Base-by-base conservation (phyloP, 2,329 filamentous ascomycete genomes). In the Fusarium phyllophilum region DNA sequence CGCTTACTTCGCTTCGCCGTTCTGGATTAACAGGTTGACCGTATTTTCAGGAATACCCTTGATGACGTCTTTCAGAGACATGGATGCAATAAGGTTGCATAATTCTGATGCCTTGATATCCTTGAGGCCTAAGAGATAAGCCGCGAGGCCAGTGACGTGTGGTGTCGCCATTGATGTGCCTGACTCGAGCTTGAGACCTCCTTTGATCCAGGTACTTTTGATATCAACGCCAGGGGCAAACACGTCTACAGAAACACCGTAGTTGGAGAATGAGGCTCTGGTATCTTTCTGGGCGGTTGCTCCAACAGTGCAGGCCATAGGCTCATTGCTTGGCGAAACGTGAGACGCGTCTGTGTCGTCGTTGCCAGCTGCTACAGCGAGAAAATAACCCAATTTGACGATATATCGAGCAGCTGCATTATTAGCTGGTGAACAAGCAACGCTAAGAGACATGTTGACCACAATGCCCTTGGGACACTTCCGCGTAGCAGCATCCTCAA, bases 381-480 rank as follows among this genome's bases (percentile, higher is more conserved):
- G 52, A 14, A 70, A 70, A n/a, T 31, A 65, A 8, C 48, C 66
- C 3, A 24, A 45, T 1, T 56, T 36, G 1, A 70, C 66, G 3
- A 66, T 51, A 12, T 26, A 62, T 13, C 29, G 17, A 13, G 66
- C 59, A 10, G 46, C 46, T 29, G 52, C 26, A 2, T 65, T 59
- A 6, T 70, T 58, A 2, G 36, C 29, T 2, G 39, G 29, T 1
- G 54, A 54, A 6, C 38, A 33, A 2, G 20, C n/a, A n/a, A 41
- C 29, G 5, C 41, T 31, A 3, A 66, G 31, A 3, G 48, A 66
- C 60, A 66, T 66, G 22, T 42, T 70, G 20, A 57, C 33, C 1
- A 61, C 66, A 12, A 70, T 56, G 0, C 68, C 54, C 7, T 56
- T 57, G 11, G 34, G 39, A 14, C 60, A 70, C 15, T 66, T 36